Conservation (phyloP, 306 rosid genomes). For the Prinsepia uniflora region DNA sequence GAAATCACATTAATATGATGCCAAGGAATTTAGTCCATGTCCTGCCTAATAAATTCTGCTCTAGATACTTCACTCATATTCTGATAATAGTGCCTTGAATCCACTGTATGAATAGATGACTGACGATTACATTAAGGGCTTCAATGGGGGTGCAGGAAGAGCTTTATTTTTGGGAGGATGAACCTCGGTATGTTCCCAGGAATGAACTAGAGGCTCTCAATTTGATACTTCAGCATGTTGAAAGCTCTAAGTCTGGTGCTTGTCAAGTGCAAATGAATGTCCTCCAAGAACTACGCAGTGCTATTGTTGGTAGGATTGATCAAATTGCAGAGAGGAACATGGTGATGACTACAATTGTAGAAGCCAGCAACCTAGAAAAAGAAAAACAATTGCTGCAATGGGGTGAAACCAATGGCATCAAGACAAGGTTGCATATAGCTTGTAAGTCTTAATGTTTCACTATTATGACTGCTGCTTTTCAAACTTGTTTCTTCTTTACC, state of each 20-base stretch:
- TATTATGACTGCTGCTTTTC: neutral
- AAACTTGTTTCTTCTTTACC: slow-evolving; percentile 11
- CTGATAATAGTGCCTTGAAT: neutral
- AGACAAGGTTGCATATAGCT: slow-evolving; percentile 56
- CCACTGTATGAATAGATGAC: slow-evolving; percentile 16
- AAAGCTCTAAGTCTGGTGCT: slow-evolving; percentile 39
- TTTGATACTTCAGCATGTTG: slow-evolving; percentile 52
- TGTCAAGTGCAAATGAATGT: slow-evolving; percentile 30
- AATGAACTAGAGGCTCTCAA: slow-evolving; percentile 75
- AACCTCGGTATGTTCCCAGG: slow-evolving; percentile 61
- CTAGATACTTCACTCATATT: slow-evolving; percentile 4
- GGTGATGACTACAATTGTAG: slow-evolving; percentile 37
- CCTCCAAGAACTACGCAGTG: slow-evolving; percentile 42
- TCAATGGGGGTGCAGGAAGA: slow-evolving; percentile 58
- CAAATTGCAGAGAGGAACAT: slow-evolving; percentile 35
- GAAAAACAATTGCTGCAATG: slow-evolving; percentile 57
- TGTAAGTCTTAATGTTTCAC: slow-evolving; percentile 46
- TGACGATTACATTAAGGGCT: slow-evolving; percentile 26
- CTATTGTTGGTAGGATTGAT: slow-evolving; percentile 41
- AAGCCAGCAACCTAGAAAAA: slow-evolving; percentile 39
- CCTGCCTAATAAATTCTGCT: slow-evolving; percentile 8
- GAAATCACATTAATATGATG: neutral
- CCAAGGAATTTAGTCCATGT: neutral
- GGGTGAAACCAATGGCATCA: slow-evolving; percentile 68
- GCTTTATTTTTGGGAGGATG: slow-evolving; percentile 74